These are phyloP conservation scores for Arthrobotrys sinensis DNA, from an alignment of 2,329 filamentous ascomycete species.

Conservation along the genomic window DNA sequence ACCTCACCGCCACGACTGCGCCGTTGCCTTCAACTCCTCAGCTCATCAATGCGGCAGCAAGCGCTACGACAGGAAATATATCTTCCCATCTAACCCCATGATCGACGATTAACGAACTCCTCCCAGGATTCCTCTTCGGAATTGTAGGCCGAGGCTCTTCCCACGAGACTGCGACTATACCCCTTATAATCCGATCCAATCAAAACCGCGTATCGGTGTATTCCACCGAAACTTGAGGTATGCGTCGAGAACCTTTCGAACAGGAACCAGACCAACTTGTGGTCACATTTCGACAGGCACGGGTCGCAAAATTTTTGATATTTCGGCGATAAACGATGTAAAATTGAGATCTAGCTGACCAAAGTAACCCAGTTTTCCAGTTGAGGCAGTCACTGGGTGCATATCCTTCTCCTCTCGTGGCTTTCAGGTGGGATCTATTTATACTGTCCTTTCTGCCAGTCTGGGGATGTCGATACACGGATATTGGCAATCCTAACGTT, in stretches of 20 bases:
- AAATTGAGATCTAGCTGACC: neutral
- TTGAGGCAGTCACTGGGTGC: neutral
- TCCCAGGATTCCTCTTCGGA: constrained; percentile 1
- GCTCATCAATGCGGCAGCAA: neutral
- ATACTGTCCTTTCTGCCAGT: constrained; percentile 6
- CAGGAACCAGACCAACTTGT: neutral
- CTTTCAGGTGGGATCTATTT: constrained; percentile 32
- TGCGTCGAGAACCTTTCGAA: constrained; percentile 7
- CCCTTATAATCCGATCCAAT: neutral
- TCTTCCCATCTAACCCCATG: neutral
- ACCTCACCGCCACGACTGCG: constrained; percentile 9
- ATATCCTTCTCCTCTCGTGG: neutral
- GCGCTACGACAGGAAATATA: neutral
- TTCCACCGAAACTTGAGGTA: neutral
- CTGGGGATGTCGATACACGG: neutral
- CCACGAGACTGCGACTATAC: neutral
- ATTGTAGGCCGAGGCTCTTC: constrained; percentile 14
- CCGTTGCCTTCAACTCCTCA: constrained; percentile 1
- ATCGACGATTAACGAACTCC: constrained; percentile 34
- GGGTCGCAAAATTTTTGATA: neutral
- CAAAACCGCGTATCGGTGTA: neutral
- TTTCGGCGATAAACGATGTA: neutral
- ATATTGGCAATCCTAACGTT: constrained; percentile 12
- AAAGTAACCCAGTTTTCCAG: neutral
- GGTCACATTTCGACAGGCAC: neutral